Conservation (phyloP, 306 rosid species). For the Begonia peltatifolia region DNA sequence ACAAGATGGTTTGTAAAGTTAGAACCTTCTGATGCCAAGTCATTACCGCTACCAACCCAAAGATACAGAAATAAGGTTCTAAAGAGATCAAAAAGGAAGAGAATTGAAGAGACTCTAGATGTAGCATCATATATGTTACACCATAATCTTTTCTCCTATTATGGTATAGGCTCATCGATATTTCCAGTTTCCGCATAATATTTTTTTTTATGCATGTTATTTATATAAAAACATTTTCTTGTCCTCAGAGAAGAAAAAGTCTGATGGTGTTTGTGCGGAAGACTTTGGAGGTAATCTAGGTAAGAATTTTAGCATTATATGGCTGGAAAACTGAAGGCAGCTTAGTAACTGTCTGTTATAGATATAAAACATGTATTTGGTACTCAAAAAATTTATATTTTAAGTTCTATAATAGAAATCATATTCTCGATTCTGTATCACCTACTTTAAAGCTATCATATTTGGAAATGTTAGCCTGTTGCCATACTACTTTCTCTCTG, state of each 20-base stretch:
- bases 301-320: constrained; percentile 15
- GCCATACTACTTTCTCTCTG: no score
- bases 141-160: constrained; percentile 61
- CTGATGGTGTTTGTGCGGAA: constrained; percentile 30
- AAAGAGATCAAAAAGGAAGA: constrained; percentile 68
- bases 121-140: constrained; percentile 52
- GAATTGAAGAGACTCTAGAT: constrained; percentile 56
- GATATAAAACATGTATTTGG: no score
- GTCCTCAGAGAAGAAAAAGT: constrained; percentile 56
- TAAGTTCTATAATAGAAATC: no score
- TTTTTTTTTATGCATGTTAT: background rate
- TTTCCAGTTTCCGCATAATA: constrained; percentile 4
- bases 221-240: constrained; percentile 2
- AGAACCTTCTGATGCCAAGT: constrained; percentile 48
- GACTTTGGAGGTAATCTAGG: constrained; percentile 54
- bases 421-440: no score
- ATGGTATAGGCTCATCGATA: constrained; percentile 27
- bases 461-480: no score
- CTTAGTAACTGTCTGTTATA: no score
- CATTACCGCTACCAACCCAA: constrained; percentile 43
- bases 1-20: constrained; percentile 27
- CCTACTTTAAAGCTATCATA: no score
- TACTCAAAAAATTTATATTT: no score
- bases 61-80: constrained; percentile 21
- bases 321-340: no score